phyloP scores from a whole-genome alignment of 164 flowering plant genomes.

The Liriodendron chinense region DNA sequence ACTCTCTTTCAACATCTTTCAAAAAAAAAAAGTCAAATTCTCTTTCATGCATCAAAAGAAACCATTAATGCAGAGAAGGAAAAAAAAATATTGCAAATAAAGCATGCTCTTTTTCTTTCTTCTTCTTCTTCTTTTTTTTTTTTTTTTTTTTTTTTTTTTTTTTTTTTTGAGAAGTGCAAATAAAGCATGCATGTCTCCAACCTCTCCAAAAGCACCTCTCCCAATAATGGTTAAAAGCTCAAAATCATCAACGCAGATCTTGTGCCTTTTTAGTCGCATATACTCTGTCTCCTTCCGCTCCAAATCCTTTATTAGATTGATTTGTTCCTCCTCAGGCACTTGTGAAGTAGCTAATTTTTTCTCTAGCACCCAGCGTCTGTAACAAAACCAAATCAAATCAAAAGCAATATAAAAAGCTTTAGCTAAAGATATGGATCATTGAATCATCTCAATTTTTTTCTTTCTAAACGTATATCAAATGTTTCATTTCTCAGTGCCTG shows the following conservation, averaged over 20 bases:
- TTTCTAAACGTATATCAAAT: background rate
- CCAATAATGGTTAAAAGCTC: slow-evolving; percentile 87
- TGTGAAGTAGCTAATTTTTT: slow-evolving; percentile 68
- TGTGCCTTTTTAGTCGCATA: slow-evolving; percentile 82
- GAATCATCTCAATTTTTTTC: background rate
- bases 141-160: background rate
- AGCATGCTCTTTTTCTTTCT: background rate
- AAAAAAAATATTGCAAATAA: background rate
- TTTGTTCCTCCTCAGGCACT: slow-evolving; percentile 80
- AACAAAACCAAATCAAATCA: slow-evolving; percentile 16
- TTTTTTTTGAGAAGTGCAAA: background rate
- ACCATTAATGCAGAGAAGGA: background rate
- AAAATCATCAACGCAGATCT: slow-evolving; percentile 85
- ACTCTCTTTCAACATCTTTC: too few relatives aligned
- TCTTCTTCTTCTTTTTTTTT: background rate
- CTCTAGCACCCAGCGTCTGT: slow-evolving; percentile 76
- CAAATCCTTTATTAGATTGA: slow-evolving; percentile 76
- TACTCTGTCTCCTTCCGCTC: slow-evolving; percentile 90
- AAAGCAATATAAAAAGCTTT: background rate
- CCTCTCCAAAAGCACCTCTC: slow-evolving; percentile 99
- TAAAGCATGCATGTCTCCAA: slow-evolving; percentile 25
- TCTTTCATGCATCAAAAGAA: too few relatives aligned
- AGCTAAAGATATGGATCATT: background rate
- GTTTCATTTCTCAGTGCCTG: background rate
- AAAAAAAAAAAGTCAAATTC: too few relatives aligned